Evolutionary conservation across 768 basidiomycete species (phyloP), one percentile per base, ranked within the genome.

Genomic region (Plicaturopsis crispa): DNA sequence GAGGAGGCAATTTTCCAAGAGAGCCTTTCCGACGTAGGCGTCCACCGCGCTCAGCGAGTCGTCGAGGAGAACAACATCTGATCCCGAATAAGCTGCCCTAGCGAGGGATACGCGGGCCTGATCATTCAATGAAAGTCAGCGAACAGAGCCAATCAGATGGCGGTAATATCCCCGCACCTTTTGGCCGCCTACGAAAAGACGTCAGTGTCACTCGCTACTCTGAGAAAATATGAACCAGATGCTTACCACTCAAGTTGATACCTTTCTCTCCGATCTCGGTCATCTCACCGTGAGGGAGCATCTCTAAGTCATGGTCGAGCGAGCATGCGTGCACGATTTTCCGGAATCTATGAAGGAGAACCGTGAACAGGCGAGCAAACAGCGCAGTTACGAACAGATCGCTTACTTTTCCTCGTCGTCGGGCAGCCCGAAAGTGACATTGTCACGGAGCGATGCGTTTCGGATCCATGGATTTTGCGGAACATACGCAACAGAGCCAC

Each of bases 31-130:
- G 4, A 88, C 85, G 46, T 83, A 77, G 0, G 84, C 75, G 45
- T 89, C 86, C 6, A 89, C 78, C 0, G 86, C 85, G 24, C 78
- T 77, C 23, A 90, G 70, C 11, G 87, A 82, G 51, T 92, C 88
- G 50, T 92, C 86, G 20, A 90, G 67, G 11, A 90, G 70, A 28
- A 86, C 75, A 37, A 90, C 69, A 41, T 87, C 81, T 1, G 81
- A 69, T 0, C 69, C 60, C 2, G 83, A 78, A 50, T 89, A 92
- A 1, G 80, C 80, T 0, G 84, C 84, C 18, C 88, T 65, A 0
- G 87, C 88, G 17, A 88, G 61, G 1, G 79, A 80, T 4, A 86
- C 71, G n/a, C 83, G 77, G 26, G 82, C 80, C 72, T 82, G 49
- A n/a, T 45, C 14, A 28, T n/a, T 40, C n/a, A 39, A n/a, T n/a